Percentiles rank a stretch among this genome's conserved stretches.
Evolutionary conservation across 2,329 filamentous ascomycete genomes (phyloP).

Genomic region (Colletotrichum truncatum): DNA sequence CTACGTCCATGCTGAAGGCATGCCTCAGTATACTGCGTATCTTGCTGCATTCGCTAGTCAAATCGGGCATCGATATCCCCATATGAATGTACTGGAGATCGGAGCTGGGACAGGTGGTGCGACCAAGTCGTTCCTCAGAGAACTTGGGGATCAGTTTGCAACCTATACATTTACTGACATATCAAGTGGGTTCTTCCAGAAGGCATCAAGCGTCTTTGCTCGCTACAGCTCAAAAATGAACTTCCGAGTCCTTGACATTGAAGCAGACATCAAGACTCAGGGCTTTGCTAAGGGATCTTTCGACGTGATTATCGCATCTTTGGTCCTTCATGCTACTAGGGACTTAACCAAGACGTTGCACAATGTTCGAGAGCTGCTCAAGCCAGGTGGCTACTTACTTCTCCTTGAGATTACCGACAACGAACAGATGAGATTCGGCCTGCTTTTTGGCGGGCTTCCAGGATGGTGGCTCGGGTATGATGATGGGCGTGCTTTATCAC

Average conservation of each 20-base stretch:
- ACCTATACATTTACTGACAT: slow-evolving; percentile 37
- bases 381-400: slow-evolving; percentile 40
- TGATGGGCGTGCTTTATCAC: slow-evolving; percentile 29
- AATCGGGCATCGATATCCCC: slow-evolving; percentile 22
- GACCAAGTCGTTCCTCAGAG: slow-evolving; percentile 17
- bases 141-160: slow-evolving; percentile 4
- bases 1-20: slow-evolving; percentile 34
- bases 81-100: slow-evolving; percentile 40
- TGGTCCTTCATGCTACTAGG: slow-evolving; percentile 39
- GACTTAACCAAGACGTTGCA: slow-evolving; percentile 33
- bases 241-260: slow-evolving; percentile 40
- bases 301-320: slow-evolving; percentile 40
- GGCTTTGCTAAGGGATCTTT: slow-evolving; percentile 37
- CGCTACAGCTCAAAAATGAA: slow-evolving; percentile 25
- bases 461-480: slow-evolving; percentile 39
- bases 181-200: slow-evolving; percentile 33
- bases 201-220: slow-evolving; percentile 35
- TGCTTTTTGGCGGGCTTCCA: slow-evolving; percentile 36
- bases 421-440: slow-evolving; percentile 26
- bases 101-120: slow-evolving; percentile 53
- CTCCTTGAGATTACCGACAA: neutral
- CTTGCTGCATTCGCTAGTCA: slow-evolving; percentile 1
- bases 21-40: neutral
- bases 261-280: slow-evolving; percentile 37
- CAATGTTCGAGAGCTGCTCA: slow-evolving; percentile 37